These are phyloP conservation scores for Sergeia podlipaevii DNA, from an alignment of 208 protist genomes.

Conservation along the genomic window DNA sequence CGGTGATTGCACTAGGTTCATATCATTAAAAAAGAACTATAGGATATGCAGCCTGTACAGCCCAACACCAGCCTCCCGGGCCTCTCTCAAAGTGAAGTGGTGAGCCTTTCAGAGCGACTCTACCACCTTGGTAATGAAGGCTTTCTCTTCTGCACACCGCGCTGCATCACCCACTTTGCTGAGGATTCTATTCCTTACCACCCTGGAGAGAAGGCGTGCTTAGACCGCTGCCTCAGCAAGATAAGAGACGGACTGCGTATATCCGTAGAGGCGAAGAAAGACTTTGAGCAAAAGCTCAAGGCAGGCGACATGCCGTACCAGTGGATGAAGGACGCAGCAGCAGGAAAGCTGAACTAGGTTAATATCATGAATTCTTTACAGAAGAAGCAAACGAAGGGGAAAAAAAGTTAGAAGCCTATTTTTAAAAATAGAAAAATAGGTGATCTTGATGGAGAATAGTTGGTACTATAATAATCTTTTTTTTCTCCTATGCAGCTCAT, in stretches of 20 bases:
- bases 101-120: slow-evolving; percentile 63
- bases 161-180: slow-evolving; percentile 74
- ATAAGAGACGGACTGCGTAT: slow-evolving; percentile 57
- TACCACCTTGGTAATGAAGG: slow-evolving; percentile 55
- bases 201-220: slow-evolving; percentile 71
- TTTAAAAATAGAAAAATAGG: too few species aligned
- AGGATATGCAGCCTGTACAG: slow-evolving; percentile 55
- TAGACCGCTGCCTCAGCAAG: slow-evolving; percentile 72
- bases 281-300: slow-evolving; percentile 65
- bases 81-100: slow-evolving; percentile 47
- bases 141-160: slow-evolving; percentile 47
- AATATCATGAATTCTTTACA: too few species aligned
- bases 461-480: too few species aligned
- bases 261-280: slow-evolving; percentile 47
- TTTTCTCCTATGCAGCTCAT: too few species aligned
- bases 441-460: too few species aligned
- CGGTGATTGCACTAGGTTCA: too few species aligned
- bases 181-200: slow-evolving; percentile 83
- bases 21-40: neutral
- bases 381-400: too few species aligned
- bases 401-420: too few species aligned
- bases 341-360: slow-evolving; percentile 27
- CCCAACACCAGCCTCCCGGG: slow-evolving; percentile 43
- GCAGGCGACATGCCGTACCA: slow-evolving; percentile 66
- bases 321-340: slow-evolving; percentile 69